phyloP scores from a whole-genome alignment of 78 protist genomes.

The Corallochytrium limacisporum region DNA sequence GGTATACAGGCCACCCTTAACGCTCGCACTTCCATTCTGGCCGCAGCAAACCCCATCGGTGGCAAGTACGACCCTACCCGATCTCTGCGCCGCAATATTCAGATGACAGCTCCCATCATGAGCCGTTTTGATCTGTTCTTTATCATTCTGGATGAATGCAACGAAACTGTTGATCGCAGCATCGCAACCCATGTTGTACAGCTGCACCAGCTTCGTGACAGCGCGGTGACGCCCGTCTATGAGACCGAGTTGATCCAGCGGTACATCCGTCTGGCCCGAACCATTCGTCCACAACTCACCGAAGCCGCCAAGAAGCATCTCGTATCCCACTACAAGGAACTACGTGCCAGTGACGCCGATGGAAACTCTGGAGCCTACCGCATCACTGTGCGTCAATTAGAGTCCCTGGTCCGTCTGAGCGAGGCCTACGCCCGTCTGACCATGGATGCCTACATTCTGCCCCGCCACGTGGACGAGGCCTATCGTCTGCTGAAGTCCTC shows the following conservation, averaged over 20 bases:
- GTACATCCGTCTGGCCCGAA: constrained; percentile 66
- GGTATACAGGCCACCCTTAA: constrained; percentile 95
- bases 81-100: constrained; percentile 66
- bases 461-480: no score
- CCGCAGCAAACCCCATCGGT: constrained; percentile 89
- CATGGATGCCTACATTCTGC: not conserved
- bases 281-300: constrained; percentile 28
- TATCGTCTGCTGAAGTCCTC: no score
- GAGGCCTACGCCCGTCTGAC: constrained; percentile 79
- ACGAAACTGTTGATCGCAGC: constrained; percentile 60
- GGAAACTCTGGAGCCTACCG: constrained; percentile 34
- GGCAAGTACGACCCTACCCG: constrained; percentile 66
- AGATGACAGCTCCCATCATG: constrained; percentile 90
- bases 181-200: constrained; percentile 89
- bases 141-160: constrained; percentile 79
- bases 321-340: not conserved
- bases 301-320: not conserved
- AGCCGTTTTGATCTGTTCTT: constrained; percentile 98
- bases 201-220: constrained; percentile 50
- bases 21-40: constrained; percentile 88
- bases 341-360: not conserved
- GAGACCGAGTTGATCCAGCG: constrained; percentile 48
- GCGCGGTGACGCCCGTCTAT: constrained; percentile 26
- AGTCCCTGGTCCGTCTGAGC: constrained; percentile 83
- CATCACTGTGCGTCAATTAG: constrained; percentile 96